phyloP scores from a whole-genome alignment of 2,329 filamentous ascomycete species.

The Aspergillus terreus region DNA sequence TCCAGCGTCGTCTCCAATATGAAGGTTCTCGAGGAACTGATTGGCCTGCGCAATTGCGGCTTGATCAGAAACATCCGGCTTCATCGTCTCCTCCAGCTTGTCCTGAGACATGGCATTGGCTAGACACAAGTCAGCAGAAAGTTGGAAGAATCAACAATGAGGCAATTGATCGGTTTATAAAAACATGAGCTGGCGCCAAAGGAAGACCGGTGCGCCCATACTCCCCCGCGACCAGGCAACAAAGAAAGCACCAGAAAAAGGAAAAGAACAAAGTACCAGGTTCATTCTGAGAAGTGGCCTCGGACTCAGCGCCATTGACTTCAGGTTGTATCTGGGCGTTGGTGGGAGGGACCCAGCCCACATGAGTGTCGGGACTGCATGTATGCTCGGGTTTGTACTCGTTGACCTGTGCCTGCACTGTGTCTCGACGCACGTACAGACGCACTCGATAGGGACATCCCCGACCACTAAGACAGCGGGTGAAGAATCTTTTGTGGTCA shows the following conservation, averaged over 20 bases:
- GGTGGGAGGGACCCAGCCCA: neutral
- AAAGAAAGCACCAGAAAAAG: neutral
- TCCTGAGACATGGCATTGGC: too few relatives aligned
- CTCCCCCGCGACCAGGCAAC: neutral
- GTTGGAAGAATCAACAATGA: too few relatives aligned
- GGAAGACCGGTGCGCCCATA: too few relatives aligned
- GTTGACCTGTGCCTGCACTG: neutral
- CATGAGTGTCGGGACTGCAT: neutral
- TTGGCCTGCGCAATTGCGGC: too few relatives aligned
- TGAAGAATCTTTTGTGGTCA: slow-evolving; percentile 1
- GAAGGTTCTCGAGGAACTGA: too few relatives aligned
- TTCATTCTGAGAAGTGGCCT: neutral
- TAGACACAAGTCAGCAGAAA: too few relatives aligned
- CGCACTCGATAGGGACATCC: neutral
- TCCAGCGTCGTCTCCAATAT: too few relatives aligned
- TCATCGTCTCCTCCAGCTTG: too few relatives aligned
- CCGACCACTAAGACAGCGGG: neutral
- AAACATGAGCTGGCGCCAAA: too few relatives aligned
- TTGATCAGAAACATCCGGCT: too few relatives aligned
- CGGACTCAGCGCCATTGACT: too few relatives aligned
- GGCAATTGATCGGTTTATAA: too few relatives aligned
- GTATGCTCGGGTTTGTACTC: slow-evolving; percentile 1
- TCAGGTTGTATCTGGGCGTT: neutral
- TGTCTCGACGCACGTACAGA: slow-evolving; percentile 1
- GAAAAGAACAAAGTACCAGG: neutral